Evolutionary conservation across 805 yeast genomes (phyloP).

Genomic region (Pichia californica): DNA sequence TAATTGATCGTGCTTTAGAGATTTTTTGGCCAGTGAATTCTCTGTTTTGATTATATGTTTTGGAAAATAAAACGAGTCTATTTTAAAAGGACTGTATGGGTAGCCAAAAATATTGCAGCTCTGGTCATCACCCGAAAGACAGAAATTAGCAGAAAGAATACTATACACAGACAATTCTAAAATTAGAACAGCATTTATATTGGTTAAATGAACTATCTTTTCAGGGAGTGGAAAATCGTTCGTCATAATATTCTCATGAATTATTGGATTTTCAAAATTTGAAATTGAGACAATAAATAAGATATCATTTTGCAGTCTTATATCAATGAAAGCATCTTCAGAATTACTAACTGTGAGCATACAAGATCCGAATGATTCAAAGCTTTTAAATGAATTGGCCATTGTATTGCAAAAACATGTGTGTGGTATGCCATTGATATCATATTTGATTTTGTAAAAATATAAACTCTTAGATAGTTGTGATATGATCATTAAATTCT

Average conservation of each 20-base stretch:
- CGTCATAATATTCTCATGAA: slow-evolving; percentile 6
- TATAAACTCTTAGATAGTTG: no score
- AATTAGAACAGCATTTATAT: slow-evolving; percentile 22
- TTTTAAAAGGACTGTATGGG: no score
- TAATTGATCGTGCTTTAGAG: slow-evolving; percentile 23
- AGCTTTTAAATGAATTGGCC: neutral
- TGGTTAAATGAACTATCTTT: slow-evolving; percentile 20
- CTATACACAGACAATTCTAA: slow-evolving; percentile 20
- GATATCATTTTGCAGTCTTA: neutral
- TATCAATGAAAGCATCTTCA: slow-evolving; percentile 1
- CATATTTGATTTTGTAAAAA: no score
- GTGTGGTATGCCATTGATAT: neutral
- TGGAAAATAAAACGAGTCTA: slow-evolving; percentile 25
- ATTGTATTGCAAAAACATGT: neutral
- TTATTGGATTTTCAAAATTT: neutral
- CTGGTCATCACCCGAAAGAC: slow-evolving; percentile 22
- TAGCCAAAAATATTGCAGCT: neutral
- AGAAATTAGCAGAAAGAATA: slow-evolving; percentile 20
- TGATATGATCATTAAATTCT: no score
- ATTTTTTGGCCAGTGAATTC: slow-evolving; percentile 14
- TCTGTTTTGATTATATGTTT: slow-evolving; percentile 9
- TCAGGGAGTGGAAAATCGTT: slow-evolving; percentile 25
- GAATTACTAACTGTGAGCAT: slow-evolving; percentile 2
- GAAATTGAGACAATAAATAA: neutral
- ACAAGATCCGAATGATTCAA: slow-evolving; percentile 3